phyloP scores from a whole-genome alignment of 495 filamentous ascomycete species.

The Elasticomyces elasticus region DNA sequence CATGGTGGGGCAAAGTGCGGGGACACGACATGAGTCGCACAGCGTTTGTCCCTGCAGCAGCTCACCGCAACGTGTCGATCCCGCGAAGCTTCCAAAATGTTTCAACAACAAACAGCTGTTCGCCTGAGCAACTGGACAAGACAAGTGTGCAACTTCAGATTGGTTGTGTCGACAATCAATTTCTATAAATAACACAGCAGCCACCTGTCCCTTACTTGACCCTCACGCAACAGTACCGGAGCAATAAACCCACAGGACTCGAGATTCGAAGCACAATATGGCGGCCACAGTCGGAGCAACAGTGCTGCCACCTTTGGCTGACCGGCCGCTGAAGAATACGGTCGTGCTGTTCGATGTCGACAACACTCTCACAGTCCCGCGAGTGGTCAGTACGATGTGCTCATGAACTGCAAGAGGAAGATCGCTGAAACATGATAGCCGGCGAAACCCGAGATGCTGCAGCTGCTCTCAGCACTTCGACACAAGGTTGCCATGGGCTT shows the following conservation, averaged over 20 bases:
- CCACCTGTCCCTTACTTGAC: no score
- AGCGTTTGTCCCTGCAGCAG: constrained; percentile 5
- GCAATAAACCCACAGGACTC: no score
- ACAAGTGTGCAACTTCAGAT: neutral
- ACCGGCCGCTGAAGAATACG: constrained; percentile 79
- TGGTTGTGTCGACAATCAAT: neutral
- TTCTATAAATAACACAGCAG: neutral
- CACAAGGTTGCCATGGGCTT: constrained; percentile 86
- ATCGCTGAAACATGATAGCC: constrained; percentile 33
- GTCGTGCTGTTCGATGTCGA: constrained; percentile 93
- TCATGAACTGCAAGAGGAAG: neutral
- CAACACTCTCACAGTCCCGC: constrained; percentile 69
- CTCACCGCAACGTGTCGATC: neutral
- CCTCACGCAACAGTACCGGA: no score
- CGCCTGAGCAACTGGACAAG: neutral
- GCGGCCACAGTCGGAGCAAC: constrained; percentile 34
- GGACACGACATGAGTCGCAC: constrained; percentile 17
- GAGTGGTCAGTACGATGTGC: constrained; percentile 45
- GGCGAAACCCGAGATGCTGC: constrained; percentile 70
- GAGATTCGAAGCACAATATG: neutral
- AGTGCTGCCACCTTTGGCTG: constrained; percentile 62
- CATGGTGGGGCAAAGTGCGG: no score
- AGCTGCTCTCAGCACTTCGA: constrained; percentile 65
- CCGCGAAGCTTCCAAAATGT: neutral
- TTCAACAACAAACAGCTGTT: neutral